Evolutionary conservation across 768 basidiomycete species (phyloP).

Genomic region (Boletus rufocinnamomeus): DNA sequence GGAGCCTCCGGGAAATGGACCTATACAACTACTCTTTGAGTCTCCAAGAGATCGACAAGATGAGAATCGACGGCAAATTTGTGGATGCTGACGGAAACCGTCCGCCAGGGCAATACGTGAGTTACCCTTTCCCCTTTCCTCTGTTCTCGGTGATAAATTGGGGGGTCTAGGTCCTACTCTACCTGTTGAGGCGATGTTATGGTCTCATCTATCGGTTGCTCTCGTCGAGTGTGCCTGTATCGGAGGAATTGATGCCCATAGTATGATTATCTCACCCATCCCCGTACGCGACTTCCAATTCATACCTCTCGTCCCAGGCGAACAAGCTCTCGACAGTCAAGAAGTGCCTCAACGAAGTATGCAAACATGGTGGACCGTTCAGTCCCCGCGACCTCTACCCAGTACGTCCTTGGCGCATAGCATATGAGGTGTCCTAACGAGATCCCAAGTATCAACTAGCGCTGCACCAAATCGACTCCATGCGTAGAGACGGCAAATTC

Average conservation of each 20-base stretch:
- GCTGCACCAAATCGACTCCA: conserved; percentile 90
- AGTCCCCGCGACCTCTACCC: conserved; percentile 92
- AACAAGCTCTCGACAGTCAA: conserved; percentile 97
- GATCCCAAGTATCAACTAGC: conserved; percentile 82
- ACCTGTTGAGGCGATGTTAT: conserved; percentile 91
- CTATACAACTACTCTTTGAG: conserved; percentile 92
- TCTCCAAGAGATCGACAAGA: conserved; percentile 94
- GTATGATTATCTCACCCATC: conserved; percentile 45
- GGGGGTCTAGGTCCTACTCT: conserved; percentile 74
- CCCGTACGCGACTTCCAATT: neutral
- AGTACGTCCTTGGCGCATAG: conserved; percentile 46
- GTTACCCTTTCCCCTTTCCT: conserved; percentile 28
- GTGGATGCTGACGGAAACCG: conserved; percentile 91
- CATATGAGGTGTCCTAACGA: conserved; percentile 8
- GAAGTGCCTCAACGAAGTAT: conserved; percentile 94
- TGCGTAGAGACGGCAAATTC: conserved; percentile 94
- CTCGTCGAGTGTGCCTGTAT: conserved; percentile 95
- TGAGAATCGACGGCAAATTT: conserved; percentile 97
- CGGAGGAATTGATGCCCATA: conserved; percentile 96
- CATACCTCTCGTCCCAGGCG: conserved; percentile 52
- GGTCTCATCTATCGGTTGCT: conserved; percentile 92
- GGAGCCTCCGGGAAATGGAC: conserved; percentile 95
- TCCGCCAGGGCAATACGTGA: conserved; percentile 92
- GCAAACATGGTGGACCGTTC: conserved; percentile 94
- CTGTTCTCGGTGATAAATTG: neutral